Base-by-base conservation (phyloP, 78 protist genomes). In the Creolimax fragrantissima region DNA sequence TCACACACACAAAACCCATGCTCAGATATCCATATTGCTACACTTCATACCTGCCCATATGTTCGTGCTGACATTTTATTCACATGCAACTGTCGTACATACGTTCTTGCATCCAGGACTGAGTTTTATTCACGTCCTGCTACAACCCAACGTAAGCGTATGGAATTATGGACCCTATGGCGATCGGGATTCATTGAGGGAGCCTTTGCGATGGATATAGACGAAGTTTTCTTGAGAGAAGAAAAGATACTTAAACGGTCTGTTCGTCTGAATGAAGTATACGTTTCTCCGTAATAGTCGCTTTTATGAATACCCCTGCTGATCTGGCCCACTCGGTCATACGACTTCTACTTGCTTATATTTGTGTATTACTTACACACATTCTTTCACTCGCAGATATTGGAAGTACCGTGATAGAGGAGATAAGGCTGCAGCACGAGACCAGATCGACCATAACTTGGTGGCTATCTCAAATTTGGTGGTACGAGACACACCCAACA, bases 381-480 rank as follows among this genome's bases (percentile, higher is more conserved):
- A 66, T 66, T n/a, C n/a, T 24, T 24, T 32, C 74, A 17, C 74
- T 32, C 74, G 24, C 74, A 58, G 74, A 17, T 84, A 84, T 37
- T 84, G 88, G 88, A 24, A 36, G 11, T 84, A 37, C 43, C 88
- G 88, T 84, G 88, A 84, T 11, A 35, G 88, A 37, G 88, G 88
- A 35, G 88, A 84, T 11, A 58, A 58, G 74, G 74, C 74, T 24
- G 74, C 39, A 32, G 74, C 74, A 1, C 74, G 74, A 32, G 74
- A 58, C 74, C 74, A 84, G 11, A 47, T 91, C 5, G 90, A 91
- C 42, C 45, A 43, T 37, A 45, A 74, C 37, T n/a, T 74, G n/a
- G 92, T 91, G 3, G 81, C 35, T 5, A 91, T 91, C 86, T 58
- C 85, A 35, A 91, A 47, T n/a, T 36, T 91, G 92, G 92, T 91